A percentile compares a stretch with the other conserved stretches of the same genome.
These are phyloP conservation scores for Musa troglodytarum DNA, from an alignment of 176 grass and related monocot genomes.

Conservation along the genomic window DNA sequence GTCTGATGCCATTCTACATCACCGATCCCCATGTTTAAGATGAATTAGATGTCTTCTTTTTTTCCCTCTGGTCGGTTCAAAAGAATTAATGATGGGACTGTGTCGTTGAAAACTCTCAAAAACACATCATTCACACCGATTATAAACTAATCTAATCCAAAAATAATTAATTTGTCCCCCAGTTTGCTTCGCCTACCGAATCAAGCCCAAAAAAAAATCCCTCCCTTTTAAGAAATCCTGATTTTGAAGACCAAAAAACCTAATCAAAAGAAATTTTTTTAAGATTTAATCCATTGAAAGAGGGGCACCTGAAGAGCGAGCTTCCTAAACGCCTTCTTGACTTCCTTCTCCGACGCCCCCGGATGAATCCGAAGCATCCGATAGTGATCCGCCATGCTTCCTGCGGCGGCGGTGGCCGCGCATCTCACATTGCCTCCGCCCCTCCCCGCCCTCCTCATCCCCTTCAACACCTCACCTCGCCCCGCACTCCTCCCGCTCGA, in stretches of 20 bases:
- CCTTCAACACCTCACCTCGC: background rate
- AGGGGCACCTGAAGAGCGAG: slow-evolving; percentile 34
- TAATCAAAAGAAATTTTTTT: background rate
- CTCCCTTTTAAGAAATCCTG: background rate
- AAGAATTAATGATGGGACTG: no score
- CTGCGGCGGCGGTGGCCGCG: slow-evolving; percentile 5
- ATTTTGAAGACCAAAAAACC: no score
- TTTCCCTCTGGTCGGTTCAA: no score
- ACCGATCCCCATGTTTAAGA: no score
- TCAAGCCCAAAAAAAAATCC: background rate
- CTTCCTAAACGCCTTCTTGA: slow-evolving; percentile 35
- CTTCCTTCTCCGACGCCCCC: slow-evolving; percentile 35
- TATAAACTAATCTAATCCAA: background rate
- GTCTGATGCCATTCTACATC: no score
- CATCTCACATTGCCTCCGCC: slow-evolving; percentile 14
- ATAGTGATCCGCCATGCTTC: slow-evolving; percentile 22
- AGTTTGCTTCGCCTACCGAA: background rate
- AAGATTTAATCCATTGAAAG: background rate
- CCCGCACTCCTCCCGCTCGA: background rate
- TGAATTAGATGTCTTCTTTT: no score
- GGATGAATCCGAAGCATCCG: slow-evolving; percentile 28
- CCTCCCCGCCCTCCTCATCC: slow-evolving; percentile 4
- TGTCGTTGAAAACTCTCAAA: no score
- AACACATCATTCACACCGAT: no score
- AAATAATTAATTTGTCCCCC: background rate